Percentiles rank a stretch among this genome's conserved stretches.
phyloP scores from a whole-genome alignment of 495 filamentous ascomycete species.

The Penicillium desertorum region DNA sequence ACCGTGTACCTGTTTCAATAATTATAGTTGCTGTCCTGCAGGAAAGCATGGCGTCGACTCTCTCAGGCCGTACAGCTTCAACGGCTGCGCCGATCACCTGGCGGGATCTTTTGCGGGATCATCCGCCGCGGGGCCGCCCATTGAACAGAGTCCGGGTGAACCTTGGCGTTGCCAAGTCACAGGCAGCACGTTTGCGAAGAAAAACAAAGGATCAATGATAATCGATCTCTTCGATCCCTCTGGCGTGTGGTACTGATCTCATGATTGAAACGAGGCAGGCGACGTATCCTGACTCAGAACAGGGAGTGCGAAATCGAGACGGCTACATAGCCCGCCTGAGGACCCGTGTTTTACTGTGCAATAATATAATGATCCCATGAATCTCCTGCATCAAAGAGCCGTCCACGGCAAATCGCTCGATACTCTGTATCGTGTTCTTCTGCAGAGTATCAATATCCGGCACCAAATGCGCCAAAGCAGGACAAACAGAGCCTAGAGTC shows the following conservation, averaged over 20 bases:
- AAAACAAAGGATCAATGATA: background rate
- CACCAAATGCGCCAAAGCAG: constrained; percentile 3
- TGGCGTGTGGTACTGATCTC: background rate
- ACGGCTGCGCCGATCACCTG: background rate
- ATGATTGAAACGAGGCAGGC: background rate
- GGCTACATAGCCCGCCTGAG: constrained; percentile 6
- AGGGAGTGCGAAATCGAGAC: background rate
- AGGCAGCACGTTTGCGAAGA: background rate
- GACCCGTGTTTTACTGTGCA: constrained; percentile 8
- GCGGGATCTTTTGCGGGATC: background rate
- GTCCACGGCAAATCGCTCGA: constrained; percentile 2
- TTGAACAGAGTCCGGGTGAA: background rate
- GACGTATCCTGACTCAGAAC: background rate
- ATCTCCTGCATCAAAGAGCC: constrained; percentile 8
- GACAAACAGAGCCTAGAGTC: constrained; percentile 2
- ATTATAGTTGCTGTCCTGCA: background rate
- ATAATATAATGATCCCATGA: constrained; percentile 6
- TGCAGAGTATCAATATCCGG: constrained; percentile 7
- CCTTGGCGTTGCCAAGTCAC: background rate
- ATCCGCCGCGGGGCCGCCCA: constrained; percentile 9
- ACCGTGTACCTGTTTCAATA: background rate
- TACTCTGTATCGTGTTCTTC: background rate
- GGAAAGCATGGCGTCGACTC: background rate
- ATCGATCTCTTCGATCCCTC: background rate
- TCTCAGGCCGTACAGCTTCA: background rate